Conservation (phyloP, 2,329 filamentous ascomycete species). For the Immersiporthe knoxdaviesiana region DNA sequence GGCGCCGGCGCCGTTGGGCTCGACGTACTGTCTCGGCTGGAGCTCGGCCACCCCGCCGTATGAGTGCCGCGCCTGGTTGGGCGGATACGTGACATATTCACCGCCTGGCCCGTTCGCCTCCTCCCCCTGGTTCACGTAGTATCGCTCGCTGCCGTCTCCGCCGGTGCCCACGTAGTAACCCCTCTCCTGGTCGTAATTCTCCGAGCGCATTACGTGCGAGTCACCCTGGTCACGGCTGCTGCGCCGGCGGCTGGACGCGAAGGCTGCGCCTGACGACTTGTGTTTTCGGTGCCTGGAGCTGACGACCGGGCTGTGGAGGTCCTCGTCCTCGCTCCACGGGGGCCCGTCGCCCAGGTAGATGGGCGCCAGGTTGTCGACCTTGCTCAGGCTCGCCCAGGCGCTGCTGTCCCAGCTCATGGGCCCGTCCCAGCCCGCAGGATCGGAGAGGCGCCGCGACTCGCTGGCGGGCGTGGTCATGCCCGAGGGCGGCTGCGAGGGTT, state of each 20-base stretch:
- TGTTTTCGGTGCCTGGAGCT: slow-evolving; percentile 85
- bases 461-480: slow-evolving; percentile 83
- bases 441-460: slow-evolving; percentile 79
- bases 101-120: slow-evolving; percentile 78
- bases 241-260: slow-evolving; percentile 51
- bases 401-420: slow-evolving; percentile 60
- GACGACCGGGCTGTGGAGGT: slow-evolving; percentile 88
- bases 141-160: slow-evolving; percentile 73
- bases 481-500: slow-evolving; percentile 70
- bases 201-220: slow-evolving; percentile 49
- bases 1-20: slow-evolving; percentile 53
- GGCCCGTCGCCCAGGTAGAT: slow-evolving; percentile 87
- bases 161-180: slow-evolving; percentile 70
- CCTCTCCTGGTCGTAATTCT: slow-evolving; percentile 61
- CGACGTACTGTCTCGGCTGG: slow-evolving; percentile 49
- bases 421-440: slow-evolving; percentile 77
- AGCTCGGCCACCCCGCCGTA: slow-evolving; percentile 52
- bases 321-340: slow-evolving; percentile 94
- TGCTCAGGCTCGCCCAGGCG: slow-evolving; percentile 60
- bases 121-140: slow-evolving; percentile 70
- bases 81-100: slow-evolving; percentile 79
- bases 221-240: slow-evolving; percentile 47
- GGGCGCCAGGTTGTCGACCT: slow-evolving; percentile 73
- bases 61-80: slow-evolving; percentile 61
- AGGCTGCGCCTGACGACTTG: slow-evolving; percentile 66